A percentile compares a stretch with the other conserved stretches of the same genome.
Conservation (phyloP, 768 basidiomycete species). For the Lactarius sanguifluus region DNA sequence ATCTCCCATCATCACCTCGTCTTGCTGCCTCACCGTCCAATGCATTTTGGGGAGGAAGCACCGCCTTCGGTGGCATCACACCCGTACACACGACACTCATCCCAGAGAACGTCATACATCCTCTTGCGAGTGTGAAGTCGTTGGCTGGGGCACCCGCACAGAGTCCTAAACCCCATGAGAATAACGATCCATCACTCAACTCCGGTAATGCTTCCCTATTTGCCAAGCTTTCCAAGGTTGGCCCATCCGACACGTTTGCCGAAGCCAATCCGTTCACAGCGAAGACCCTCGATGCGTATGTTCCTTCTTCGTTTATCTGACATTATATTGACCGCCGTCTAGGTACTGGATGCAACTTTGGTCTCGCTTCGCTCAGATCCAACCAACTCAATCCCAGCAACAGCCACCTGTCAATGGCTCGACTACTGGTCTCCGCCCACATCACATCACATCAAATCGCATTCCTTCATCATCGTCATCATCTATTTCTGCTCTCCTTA, state of each 20-base stretch:
- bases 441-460: conserved; percentile 37
- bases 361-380: conserved; percentile 81
- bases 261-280: conserved; percentile 82
- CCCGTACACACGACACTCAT: conserved; percentile 84
- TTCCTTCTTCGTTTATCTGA: conserved; percentile 29
- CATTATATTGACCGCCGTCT: conserved; percentile 16
- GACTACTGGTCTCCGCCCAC: conserved; percentile 38
- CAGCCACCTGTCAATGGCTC: conserved; percentile 31
- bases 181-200: conserved; percentile 75
- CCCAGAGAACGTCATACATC: conserved; percentile 48
- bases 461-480: conserved; percentile 17
- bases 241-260: conserved; percentile 71
- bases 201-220: conserved; percentile 37
- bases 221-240: conserved; percentile 35
- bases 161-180: conserved; percentile 55
- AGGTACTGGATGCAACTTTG: conserved; percentile 88
- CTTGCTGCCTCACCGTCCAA: conserved; percentile 40
- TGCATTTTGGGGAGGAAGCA: conserved; percentile 79
- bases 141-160: conserved; percentile 28
- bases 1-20: conserved; percentile 64
- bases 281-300: conserved; percentile 80
- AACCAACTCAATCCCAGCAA: conserved; percentile 43
- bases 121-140: conserved; percentile 20
- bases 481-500: conserved; percentile 40
- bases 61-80: conserved; percentile 65